Evolutionary conservation across 192 early-diverging fungal genomes (phyloP), one percentile per base, ranked within the genome.

Genomic region (Backusella luteola): DNA sequence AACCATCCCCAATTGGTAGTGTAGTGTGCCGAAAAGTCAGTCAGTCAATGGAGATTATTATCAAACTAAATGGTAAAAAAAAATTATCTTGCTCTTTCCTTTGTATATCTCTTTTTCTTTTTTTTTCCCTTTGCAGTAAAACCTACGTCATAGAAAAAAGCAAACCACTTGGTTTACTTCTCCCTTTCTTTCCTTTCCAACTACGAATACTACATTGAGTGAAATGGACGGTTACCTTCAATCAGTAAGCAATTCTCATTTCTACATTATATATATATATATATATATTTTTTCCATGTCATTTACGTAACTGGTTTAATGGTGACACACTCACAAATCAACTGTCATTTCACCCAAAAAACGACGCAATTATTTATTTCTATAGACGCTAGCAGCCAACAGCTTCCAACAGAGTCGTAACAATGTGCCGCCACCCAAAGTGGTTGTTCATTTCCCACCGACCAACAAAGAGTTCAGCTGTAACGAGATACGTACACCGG

Each of bases 401-500:
- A 36, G 42, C 9, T 36, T 63, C 8, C 44, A 15, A 6, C 72
- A 52, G 26, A 72, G 11, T 21, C 41, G 41, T 35, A 72, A n/a
- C 34, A 72, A 72, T 42, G 17, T 19, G 14, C 71, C 17, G n/a
- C 21, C 44, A 21, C 39, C 29, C 26, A 69, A 68, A 46, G 44
- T 76, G 6, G 19, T 76, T 17, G 11, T 71, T 38, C 71, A 81
- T 79, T 36, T 80, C 78, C 71, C 81, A 81, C 42, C 77, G 76
- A 77, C 52, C 15, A 77, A 77, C 44, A 72, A 72, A 63, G 76
- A 77, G 9, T 77, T 77, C 9, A 32, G n/a, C 49, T 87, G 86
- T 66, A 82, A 76, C 49, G 80, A 83, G 59, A 87, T 89, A 81
- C 69, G 80, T 63, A 77, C 85, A 23, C 79, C 83, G 69, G 88